A percentile compares a stretch with the other conserved stretches of the same genome.
These are phyloP conservation scores for Yarrowia osloensis DNA, from an alignment of 805 yeast genomes.

Conservation along the genomic window DNA sequence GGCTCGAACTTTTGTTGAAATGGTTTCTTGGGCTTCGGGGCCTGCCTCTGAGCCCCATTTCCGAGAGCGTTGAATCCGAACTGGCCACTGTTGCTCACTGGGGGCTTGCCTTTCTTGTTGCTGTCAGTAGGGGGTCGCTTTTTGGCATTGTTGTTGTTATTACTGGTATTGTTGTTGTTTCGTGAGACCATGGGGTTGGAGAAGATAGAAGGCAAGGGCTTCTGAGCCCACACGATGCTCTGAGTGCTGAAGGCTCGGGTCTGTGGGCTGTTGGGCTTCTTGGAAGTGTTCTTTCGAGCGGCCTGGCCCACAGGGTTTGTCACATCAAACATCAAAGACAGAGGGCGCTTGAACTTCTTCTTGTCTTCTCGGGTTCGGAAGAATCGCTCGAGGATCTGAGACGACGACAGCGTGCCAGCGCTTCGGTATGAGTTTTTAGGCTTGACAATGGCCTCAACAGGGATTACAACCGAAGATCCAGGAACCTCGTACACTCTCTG, in stretches of 20 bases:
- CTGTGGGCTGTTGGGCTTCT: background rate
- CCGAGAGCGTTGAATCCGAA: constrained; percentile 15
- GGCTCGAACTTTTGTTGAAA: background rate
- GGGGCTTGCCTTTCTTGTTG: background rate
- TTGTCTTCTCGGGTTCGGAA: background rate
- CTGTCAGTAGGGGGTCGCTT: background rate
- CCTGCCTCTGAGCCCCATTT: background rate
- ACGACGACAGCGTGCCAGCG: background rate
- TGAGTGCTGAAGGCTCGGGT: constrained; percentile 8
- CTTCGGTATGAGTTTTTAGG: background rate
- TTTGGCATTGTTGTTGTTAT: background rate
- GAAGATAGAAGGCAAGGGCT: constrained; percentile 1
- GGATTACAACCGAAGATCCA: background rate
- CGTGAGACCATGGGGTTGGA: background rate
- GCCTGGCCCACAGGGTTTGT: background rate
- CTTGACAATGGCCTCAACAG: background rate
- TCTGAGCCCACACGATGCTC: background rate
- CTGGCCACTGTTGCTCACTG: background rate
- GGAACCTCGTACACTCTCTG: background rate
- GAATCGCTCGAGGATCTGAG: background rate
- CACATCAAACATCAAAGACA: background rate
- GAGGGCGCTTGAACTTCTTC: background rate
- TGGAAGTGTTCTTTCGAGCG: background rate
- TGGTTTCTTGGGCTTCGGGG: background rate
- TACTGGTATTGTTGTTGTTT: background rate